Evolutionary conservation across 2,329 filamentous ascomycete genomes (phyloP), one percentile per base, ranked within the genome.

Genomic region (Byssoonygena ceratinophila): DNA sequence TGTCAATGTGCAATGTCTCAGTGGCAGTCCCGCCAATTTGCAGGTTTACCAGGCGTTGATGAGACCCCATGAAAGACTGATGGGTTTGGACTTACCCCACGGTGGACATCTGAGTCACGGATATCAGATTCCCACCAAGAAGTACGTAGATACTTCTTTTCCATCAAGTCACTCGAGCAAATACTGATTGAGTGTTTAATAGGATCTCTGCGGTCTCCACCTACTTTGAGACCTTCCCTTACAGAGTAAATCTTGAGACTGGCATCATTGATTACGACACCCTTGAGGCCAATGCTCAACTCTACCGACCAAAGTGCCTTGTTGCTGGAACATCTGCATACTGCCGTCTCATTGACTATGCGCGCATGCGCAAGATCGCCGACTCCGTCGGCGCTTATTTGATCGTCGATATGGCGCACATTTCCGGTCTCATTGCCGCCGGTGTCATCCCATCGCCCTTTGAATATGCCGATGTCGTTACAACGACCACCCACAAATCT

Each of bases 181-280:
- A 55, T 37, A 40, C n/a, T 34, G 29, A 37, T 16, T 41, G 43
- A n/a, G n/a, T 31, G 6, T n/a, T 22, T 22, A 40, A 25, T 54
- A 83, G 78, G 76, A 97, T 98, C 68, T 97, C 91, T n/a, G 89
- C 90, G 63, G 83, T 98, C 59, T 97, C 91, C 54, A 97, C 94
- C 68, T 98, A 98, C 75, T 98, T 98, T 68, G 92, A 98, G 75
- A 98, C 92, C 32, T 76, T 98, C 58, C 92, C 92, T 4, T 98
- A 98, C 76, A 84, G 88, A 55, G 79, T 97, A 51, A 82, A 96
- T 73, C 86, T 94, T 66, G 77, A 83, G 57, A 97, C 91, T 4
- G 92, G 92, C 55, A 77, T 91, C 61, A 98, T 98, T 65, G 90
- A 98, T 75, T 98, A 98, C 71, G 83, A 87, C 65, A 85, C 85